Conservation (phyloP, 2,329 filamentous ascomycete species). For the Sarocladium kiliense region DNA sequence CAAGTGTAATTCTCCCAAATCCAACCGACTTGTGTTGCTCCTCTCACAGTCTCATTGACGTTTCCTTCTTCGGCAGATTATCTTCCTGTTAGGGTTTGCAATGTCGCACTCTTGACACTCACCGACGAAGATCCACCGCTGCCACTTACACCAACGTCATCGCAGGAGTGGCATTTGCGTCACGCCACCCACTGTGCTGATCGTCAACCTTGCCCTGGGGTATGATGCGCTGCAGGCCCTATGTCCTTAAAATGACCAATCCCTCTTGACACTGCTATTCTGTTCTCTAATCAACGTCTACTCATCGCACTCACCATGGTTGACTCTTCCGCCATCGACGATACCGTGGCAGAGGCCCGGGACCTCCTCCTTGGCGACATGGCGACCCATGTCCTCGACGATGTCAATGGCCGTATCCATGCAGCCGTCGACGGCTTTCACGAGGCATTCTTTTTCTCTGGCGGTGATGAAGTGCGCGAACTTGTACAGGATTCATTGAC, state of each 20-base stretch:
- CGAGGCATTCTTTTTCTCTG: neutral
- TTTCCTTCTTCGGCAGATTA: too few species aligned
- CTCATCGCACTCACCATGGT: neutral
- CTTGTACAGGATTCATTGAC: neutral
- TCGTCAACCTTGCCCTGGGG: neutral
- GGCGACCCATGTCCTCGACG: slow-evolving; percentile 3
- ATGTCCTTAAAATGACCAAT: neutral
- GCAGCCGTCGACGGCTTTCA: neutral
- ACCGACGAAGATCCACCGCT: too few species aligned
- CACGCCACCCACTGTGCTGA: neutral
- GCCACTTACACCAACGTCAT: slow-evolving; percentile 5
- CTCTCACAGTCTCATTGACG: too few species aligned
- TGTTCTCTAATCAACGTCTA: too few species aligned
- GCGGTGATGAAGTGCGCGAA: neutral
- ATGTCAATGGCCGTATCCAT: slow-evolving; percentile 5
- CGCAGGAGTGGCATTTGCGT: neutral
- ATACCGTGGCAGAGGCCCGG: neutral
- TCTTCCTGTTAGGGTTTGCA: too few species aligned
- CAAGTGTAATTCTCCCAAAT: too few species aligned
- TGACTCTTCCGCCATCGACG: slow-evolving; percentile 5
- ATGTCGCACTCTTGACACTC: too few species aligned
- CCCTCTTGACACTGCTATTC: too few species aligned
- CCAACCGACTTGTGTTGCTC: too few species aligned
- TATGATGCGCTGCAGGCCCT: too few species aligned
- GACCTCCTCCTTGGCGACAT: slow-evolving; percentile 5